phyloP scores from a whole-genome alignment of 352 stramenopile species.

The Pythium rishiriense region DNA sequence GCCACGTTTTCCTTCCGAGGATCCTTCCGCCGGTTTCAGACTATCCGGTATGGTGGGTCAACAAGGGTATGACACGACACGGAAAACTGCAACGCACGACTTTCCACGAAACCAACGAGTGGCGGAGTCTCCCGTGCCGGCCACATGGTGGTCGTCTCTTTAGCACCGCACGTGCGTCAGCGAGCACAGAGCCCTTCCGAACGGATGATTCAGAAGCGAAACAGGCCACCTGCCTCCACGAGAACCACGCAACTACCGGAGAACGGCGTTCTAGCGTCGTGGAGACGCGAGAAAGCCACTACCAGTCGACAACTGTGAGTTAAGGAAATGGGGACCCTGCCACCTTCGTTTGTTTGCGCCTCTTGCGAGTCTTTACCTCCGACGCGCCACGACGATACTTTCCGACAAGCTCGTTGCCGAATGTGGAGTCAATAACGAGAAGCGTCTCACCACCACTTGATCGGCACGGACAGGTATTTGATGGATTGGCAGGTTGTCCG shows the following conservation, averaged over 20 bases:
- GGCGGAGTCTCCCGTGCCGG: not conserved
- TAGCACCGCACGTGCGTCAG: not conserved
- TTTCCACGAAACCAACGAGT: not conserved
- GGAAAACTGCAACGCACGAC: not conserved
- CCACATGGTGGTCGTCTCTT: not conserved
- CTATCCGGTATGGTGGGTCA: too few species aligned
- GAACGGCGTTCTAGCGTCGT: not conserved
- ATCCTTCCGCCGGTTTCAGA: not conserved
- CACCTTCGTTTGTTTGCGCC: too few species aligned
- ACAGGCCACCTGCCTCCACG: too few species aligned
- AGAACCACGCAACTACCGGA: not conserved
- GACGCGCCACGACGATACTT: too few species aligned
- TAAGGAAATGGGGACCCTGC: too few species aligned
- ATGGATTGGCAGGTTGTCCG: too few species aligned
- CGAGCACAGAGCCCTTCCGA: not conserved
- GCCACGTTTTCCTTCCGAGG: not conserved
- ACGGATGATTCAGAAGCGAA: not conserved
- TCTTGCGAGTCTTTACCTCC: too few species aligned
- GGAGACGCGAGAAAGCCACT: not conserved
- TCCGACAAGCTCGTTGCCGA: too few species aligned
- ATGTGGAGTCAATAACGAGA: too few species aligned
- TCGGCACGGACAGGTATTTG: too few species aligned
- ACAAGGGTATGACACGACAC: not conserved
- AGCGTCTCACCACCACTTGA: too few species aligned
- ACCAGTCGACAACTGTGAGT: too few species aligned